These are phyloP conservation scores for Paracoccidioides brasiliensis DNA, from an alignment of 2,329 filamentous ascomycete species.

Conservation along the genomic window DNA sequence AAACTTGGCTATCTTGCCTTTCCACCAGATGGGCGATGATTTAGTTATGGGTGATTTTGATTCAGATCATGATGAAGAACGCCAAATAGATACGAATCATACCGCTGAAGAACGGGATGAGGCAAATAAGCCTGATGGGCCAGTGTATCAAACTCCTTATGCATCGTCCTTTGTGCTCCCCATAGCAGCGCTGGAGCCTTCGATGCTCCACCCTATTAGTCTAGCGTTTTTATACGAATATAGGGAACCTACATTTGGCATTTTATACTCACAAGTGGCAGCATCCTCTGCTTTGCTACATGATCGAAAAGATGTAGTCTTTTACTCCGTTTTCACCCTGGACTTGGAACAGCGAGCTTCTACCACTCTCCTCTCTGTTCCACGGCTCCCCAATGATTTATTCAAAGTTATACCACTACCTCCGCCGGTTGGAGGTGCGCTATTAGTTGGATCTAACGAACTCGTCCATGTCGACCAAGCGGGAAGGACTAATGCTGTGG, in stretches of 20 bases:
- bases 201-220: conserved; percentile 76
- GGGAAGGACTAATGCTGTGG: conserved; percentile 83
- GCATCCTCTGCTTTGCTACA: conserved; percentile 59
- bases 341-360: conserved; percentile 88
- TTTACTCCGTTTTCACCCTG: conserved; percentile 88
- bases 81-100: conserved; percentile 33
- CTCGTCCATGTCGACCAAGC: conserved; percentile 92
- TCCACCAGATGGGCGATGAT: conserved; percentile 74
- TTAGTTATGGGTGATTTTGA: conserved; percentile 88
- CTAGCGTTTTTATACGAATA: conserved; percentile 93
- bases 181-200: conserved; percentile 75
- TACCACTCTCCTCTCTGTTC: conserved; percentile 79
- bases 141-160: conserved; percentile 52
- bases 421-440: conserved; percentile 72
- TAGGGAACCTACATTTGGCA: conserved; percentile 91
- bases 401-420: conserved; percentile 71
- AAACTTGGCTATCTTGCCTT: conserved; percentile 86
- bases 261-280: conserved; percentile 64
- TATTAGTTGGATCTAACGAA: conserved; percentile 79
- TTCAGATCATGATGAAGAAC: conserved; percentile 60
- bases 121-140: conserved; percentile 13
- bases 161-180: conserved; percentile 85
- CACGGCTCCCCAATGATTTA: conserved; percentile 74
- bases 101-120: conserved; percentile 23
- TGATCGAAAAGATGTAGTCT: conserved; percentile 71